phyloP scores from a whole-genome alignment of 768 basidiomycete species.

The Tylopilus intermedius region DNA sequence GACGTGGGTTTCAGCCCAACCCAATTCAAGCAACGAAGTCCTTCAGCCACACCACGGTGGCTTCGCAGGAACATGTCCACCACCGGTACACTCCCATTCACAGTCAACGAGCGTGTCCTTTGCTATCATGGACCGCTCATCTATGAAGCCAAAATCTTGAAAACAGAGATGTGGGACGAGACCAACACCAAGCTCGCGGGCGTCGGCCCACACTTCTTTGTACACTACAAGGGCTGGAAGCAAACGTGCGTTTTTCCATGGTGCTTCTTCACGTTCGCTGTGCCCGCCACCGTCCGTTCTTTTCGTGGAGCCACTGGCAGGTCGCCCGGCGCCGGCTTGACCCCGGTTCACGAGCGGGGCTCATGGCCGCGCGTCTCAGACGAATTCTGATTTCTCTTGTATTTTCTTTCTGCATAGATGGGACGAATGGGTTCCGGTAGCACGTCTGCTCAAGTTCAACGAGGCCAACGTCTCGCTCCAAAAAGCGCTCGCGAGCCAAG shows the following conservation, averaged over 20 bases:
- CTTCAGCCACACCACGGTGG: too few relatives aligned
- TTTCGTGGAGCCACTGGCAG: too few relatives aligned
- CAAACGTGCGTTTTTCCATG: constrained; percentile 63
- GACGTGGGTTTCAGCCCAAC: too few relatives aligned
- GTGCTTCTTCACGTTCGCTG: neutral
- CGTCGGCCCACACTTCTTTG: constrained; percentile 81
- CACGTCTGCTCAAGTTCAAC: constrained; percentile 78
- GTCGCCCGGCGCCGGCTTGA: neutral
- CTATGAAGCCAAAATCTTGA: constrained; percentile 92
- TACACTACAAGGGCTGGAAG: constrained; percentile 99
- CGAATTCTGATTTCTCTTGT: neutral
- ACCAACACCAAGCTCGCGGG: constrained; percentile 52
- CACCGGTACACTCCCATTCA: constrained; percentile 34
- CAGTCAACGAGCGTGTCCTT: constrained; percentile 71
- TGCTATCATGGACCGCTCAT: constrained; percentile 95
- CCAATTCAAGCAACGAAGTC: too few relatives aligned
- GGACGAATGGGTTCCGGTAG: constrained; percentile 68
- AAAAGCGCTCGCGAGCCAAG: constrained; percentile 53
- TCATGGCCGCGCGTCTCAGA: neutral
- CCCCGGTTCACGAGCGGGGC: neutral
- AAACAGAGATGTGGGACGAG: constrained; percentile 60
- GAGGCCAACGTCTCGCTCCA: constrained; percentile 77
- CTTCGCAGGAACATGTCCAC: constrained; percentile 9
- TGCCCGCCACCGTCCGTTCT: neutral
- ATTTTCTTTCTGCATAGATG: constrained; percentile 1